Conservation (phyloP, 2,329 filamentous ascomycete species). For the Colletotrichum orbiculare region DNA sequence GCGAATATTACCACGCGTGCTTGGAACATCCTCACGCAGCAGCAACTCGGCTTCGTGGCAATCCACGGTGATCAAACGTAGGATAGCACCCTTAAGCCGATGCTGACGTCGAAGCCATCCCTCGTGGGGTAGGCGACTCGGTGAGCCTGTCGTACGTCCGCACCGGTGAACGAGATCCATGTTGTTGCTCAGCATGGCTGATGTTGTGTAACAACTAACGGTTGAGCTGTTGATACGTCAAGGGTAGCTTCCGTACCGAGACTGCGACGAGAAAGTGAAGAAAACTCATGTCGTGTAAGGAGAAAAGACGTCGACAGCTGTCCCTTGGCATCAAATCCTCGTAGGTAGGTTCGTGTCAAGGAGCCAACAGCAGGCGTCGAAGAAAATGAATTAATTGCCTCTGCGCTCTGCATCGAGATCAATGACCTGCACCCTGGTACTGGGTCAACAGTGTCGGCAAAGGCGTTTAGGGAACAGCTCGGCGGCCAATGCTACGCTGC, state of each 20-base stretch:
- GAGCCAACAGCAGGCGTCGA: too few species aligned
- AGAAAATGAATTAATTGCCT: too few species aligned
- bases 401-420: too few species aligned
- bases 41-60: not conserved
- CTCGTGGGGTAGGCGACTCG: not conserved
- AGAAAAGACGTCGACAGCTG: not conserved
- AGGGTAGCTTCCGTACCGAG: too few species aligned
- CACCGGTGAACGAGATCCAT: not conserved
- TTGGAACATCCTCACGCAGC: not conserved
- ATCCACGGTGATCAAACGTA: too few species aligned
- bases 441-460: too few species aligned
- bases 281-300: constrained; percentile 1
- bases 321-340: too few species aligned
- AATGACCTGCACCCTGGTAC: too few species aligned
- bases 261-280: too few species aligned
- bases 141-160: constrained; percentile 10
- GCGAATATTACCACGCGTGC: constrained; percentile 14
- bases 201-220: constrained; percentile 4
- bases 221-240: not conserved
- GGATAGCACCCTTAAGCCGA: not conserved
- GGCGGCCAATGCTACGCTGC: too few species aligned
- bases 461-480: too few species aligned
- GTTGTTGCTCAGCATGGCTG: not conserved
- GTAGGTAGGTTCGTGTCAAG: too few species aligned
- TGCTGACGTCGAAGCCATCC: not conserved